Base-by-base conservation (phyloP, 73 alveolate genomes). In the Uronychia setigera region DNA sequence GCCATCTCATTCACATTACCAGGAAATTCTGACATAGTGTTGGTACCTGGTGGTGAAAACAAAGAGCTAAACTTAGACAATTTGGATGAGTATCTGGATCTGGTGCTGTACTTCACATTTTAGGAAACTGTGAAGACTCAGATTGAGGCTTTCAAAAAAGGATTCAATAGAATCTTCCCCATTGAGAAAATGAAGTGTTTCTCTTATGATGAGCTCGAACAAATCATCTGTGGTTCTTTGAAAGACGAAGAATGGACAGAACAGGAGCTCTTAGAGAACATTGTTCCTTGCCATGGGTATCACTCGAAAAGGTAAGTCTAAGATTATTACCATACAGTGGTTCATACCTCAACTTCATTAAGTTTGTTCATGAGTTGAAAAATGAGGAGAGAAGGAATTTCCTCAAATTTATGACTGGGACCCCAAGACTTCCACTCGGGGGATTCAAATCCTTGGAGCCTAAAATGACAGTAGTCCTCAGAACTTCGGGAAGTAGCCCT, bases 371-470 rank as follows among this genome's bases (percentile, higher is more conserved):
- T 11, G 34, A 29, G n/a, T 19, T 79, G 77, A 33, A 28, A 5
- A 30, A 11, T n/a, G 77, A 32, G 33, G 95, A 94, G 75, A 85
- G 93, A 85, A 96, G 92, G 87, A 76, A 92, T 78, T 96, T 96
- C 95, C 86, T 96, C 33, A 83, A 81, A 58, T 96, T 96, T 84
- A 79, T 91, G 26, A 88, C 96, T 29, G 99, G 99, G 14, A 91
- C 98, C 59, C 98, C 99, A 1, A 93, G 99, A 79, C 91, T 97
- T 79, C 99, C 99, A 9, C 76, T 95, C 31, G 99, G 99, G 31
- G 99, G 99, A n/a, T 96, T 97, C 80, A 84, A 91, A 59, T 91
- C 98, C 25, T 93, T 97, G 31, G 93, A 93, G 85, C 99, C 99
- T n/a, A 94, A 93, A 77, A 58, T 97, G 80, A 97, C 99, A 67